phyloP scores from a whole-genome alignment of 169 alveolate species.

The Cytauxzoon felis region DNA sequence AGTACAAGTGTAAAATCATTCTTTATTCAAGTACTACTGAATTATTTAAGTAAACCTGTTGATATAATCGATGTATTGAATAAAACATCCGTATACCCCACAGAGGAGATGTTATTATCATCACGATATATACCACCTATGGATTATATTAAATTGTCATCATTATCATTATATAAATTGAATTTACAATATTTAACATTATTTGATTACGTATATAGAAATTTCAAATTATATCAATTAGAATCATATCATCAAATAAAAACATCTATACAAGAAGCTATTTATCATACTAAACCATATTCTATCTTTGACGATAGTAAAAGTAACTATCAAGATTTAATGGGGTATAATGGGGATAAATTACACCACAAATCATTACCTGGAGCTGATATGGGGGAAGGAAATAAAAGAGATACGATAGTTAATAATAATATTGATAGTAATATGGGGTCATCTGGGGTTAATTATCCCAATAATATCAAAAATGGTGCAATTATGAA shows the following conservation, averaged over 20 bases:
- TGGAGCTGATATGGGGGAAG: neutral
- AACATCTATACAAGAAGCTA: slow-evolving; percentile 80
- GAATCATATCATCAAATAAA: slow-evolving; percentile 86
- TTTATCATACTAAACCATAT: slow-evolving; percentile 32
- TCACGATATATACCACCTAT: slow-evolving; percentile 22
- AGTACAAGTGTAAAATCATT: slow-evolving; percentile 30
- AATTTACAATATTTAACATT: slow-evolving; percentile 85
- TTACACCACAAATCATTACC: neutral
- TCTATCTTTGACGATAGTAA: too few species aligned
- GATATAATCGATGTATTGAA: slow-evolving; percentile 18
- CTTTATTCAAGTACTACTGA: slow-evolving; percentile 8
- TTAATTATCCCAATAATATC: too few species aligned
- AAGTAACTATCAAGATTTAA: neutral
- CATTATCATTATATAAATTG: slow-evolving; percentile 81
- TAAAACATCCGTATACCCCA: slow-evolving; percentile 25
- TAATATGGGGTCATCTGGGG: too few species aligned
- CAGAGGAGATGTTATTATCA: slow-evolving; percentile 37
- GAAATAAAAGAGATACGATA: neutral
- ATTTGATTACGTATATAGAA: slow-evolving; percentile 85
- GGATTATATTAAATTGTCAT: slow-evolving; percentile 30
- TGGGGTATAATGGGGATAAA: slow-evolving; percentile 17
- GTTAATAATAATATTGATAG: too few species aligned
- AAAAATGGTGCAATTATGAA: too few species aligned
- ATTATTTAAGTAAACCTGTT: slow-evolving; percentile 12
- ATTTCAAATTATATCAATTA: slow-evolving; percentile 81